These are phyloP conservation scores for Solanum dulcamara DNA, from an alignment of 257 asterid genomes.

Conservation along the genomic window DNA sequence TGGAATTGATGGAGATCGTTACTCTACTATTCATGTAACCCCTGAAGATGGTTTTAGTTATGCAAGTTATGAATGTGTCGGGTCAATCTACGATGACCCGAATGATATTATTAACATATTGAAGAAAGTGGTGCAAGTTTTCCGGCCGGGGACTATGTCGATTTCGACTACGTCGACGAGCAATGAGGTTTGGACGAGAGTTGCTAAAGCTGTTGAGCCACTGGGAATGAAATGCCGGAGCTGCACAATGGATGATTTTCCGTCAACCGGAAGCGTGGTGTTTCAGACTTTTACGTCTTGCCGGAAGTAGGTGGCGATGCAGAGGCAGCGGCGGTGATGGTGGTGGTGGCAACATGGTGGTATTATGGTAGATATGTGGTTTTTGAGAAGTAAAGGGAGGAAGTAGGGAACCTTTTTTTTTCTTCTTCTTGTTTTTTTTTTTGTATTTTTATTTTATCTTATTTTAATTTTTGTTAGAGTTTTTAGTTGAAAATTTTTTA, in stretches of 20 bases:
- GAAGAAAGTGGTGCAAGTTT: constrained; percentile 51
- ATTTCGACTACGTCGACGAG: constrained; percentile 56
- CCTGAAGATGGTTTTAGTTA: constrained; percentile 97
- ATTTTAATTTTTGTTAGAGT: background rate
- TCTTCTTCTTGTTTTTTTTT: constrained; percentile 10
- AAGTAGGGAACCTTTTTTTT: constrained; percentile 11
- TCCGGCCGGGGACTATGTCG: constrained; percentile 60
- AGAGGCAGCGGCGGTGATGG: background rate
- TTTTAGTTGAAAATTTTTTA: background rate
- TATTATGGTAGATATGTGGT: constrained; percentile 6
- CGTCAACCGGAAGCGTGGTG: constrained; percentile 47
- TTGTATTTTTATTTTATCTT: constrained; percentile 17
- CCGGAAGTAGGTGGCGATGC: constrained; percentile 19
- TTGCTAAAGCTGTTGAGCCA: constrained; percentile 52
- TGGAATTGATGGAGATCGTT: constrained; percentile 60
- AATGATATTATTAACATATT: constrained; percentile 26
- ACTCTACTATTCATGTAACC: constrained; percentile 90
- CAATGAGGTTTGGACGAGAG: constrained; percentile 41
- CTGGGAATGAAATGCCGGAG: constrained; percentile 71
- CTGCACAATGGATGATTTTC: constrained; percentile 58
- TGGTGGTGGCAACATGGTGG: background rate
- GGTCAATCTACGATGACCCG: constrained; percentile 37
- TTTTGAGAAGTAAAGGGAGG: constrained; percentile 17
- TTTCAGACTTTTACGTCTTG: constrained; percentile 57
- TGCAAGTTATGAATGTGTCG: constrained; percentile 81